phyloP scores from a whole-genome alignment of 2,329 filamentous ascomycete genomes.

The Polytolypa hystricis region DNA sequence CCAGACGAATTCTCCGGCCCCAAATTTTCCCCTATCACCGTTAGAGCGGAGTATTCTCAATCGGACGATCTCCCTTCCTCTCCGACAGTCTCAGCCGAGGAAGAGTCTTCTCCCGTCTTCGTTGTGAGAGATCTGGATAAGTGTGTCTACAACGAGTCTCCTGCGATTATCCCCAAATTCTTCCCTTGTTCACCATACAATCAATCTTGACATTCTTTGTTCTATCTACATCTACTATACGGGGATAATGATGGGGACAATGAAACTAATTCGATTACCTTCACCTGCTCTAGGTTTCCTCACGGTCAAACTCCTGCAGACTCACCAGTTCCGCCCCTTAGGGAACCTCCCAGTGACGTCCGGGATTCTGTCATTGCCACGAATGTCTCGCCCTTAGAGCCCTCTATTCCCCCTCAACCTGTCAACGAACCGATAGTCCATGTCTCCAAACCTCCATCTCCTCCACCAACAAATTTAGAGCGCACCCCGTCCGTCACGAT shows the following conservation, averaged over 20 bases:
- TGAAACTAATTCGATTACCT: no score
- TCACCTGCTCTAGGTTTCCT: conserved; percentile 29
- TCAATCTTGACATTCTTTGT: no score
- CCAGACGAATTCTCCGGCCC: conserved; percentile 2
- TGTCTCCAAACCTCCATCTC: conserved; percentile 59
- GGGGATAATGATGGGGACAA: no score
- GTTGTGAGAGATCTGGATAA: conserved; percentile 29
- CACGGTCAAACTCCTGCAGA: conserved; percentile 23
- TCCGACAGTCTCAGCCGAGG: no score
- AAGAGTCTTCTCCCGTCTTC: conserved; percentile 20
- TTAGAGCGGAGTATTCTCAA: background rate
- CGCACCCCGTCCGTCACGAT: conserved; percentile 30
- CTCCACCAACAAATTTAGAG: conserved; percentile 7
- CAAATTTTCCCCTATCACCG: conserved; percentile 1
- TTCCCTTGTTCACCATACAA: no score
- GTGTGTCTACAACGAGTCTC: no score
- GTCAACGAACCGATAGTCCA: conserved; percentile 37
- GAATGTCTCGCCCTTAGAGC: conserved; percentile 23
- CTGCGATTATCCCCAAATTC: no score
- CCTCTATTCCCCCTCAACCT: conserved; percentile 27
- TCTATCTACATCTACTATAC: no score
- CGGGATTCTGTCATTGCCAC: conserved; percentile 19
- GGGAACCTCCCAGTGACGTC: conserved; percentile 21
- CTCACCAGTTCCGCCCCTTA: conserved; percentile 19
- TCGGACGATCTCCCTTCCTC: no score